Percentiles rank a stretch among this genome's conserved stretches.
phyloP scores from a whole-genome alignment of 352 stramenopile genomes.

The Phytophthora sansomeana region DNA sequence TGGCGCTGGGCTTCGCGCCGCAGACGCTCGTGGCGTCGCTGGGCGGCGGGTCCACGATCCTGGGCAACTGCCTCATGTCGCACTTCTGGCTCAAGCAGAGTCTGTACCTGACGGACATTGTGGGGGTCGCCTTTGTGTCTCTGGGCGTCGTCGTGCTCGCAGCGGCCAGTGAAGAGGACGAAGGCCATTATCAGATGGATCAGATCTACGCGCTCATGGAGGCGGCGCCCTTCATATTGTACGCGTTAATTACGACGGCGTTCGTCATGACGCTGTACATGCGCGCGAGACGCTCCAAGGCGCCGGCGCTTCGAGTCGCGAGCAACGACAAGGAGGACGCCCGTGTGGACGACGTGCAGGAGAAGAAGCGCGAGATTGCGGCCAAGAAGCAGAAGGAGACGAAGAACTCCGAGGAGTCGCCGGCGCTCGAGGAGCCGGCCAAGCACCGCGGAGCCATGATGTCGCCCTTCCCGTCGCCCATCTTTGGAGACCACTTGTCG shows the following conservation, averaged over 20 bases:
- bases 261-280: slow-evolving; percentile 89
- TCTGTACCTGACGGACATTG: slow-evolving; percentile 86
- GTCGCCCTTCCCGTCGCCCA: slow-evolving; percentile 84
- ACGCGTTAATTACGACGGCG: slow-evolving; percentile 79
- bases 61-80: slow-evolving; percentile 87
- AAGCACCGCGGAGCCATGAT: slow-evolving; percentile 59
- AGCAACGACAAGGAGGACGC: slow-evolving; percentile 60
- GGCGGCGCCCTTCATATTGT: slow-evolving; percentile 84
- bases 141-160: slow-evolving; percentile 85
- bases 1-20: slow-evolving; percentile 86
- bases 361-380: slow-evolving; percentile 59
- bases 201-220: slow-evolving; percentile 88
- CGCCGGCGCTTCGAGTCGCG: slow-evolving; percentile 75
- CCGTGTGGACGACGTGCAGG: slow-evolving; percentile 59
- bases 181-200: slow-evolving; percentile 86
- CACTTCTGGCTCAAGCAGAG: slow-evolving; percentile 90
- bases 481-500: slow-evolving; percentile 62
- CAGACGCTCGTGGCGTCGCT: slow-evolving; percentile 89
- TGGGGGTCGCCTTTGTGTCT: slow-evolving; percentile 78
- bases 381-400: slow-evolving; percentile 43
- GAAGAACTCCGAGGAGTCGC: slow-evolving; percentile 34
- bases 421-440: slow-evolving; percentile 37
- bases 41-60: slow-evolving; percentile 81
- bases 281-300: slow-evolving; percentile 81
- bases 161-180: slow-evolving; percentile 70